These are phyloP conservation scores for Lachancea thermotolerans DNA, from an alignment of 805 yeast species.

Conservation along the genomic window DNA sequence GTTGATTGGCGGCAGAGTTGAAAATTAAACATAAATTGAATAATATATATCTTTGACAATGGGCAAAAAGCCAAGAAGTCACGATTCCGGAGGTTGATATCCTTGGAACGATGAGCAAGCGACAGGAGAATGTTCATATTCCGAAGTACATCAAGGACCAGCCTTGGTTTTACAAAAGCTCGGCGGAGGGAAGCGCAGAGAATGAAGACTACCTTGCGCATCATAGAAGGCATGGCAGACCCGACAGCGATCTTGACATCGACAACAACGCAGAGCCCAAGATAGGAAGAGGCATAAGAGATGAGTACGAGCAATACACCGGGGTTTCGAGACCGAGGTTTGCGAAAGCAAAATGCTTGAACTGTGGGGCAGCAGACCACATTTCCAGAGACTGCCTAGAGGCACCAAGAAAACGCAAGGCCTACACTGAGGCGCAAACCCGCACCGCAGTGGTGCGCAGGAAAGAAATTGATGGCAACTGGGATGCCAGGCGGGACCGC, in stretches of 20 bases:
- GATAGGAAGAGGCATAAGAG: conserved; percentile 51
- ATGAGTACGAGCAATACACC: conserved; percentile 30
- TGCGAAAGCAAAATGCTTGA: conserved; percentile 34
- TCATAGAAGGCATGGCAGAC: conserved; percentile 37
- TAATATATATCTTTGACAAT: neutral
- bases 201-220: conserved; percentile 46
- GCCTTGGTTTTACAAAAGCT: conserved; percentile 30
- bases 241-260: conserved; percentile 34
- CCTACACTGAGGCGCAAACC: neutral
- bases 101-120: conserved; percentile 1
- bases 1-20: no score
- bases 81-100: neutral
- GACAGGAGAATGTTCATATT: conserved; percentile 23
- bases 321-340: conserved; percentile 15
- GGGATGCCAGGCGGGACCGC: conserved; percentile 69
- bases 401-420: conserved; percentile 37
- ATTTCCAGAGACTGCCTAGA: conserved; percentile 50
- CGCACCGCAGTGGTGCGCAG: neutral
- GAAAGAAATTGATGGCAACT: conserved; percentile 28
- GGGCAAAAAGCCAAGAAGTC: neutral
- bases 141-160: conserved; percentile 29
- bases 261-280: conserved; percentile 45
- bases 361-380: conserved; percentile 53
- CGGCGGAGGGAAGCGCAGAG: neutral
- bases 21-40: no score